Evolutionary conservation across 148 eudicot genomes (phyloP).

Genomic region (Dysphania ambrosioides): DNA sequence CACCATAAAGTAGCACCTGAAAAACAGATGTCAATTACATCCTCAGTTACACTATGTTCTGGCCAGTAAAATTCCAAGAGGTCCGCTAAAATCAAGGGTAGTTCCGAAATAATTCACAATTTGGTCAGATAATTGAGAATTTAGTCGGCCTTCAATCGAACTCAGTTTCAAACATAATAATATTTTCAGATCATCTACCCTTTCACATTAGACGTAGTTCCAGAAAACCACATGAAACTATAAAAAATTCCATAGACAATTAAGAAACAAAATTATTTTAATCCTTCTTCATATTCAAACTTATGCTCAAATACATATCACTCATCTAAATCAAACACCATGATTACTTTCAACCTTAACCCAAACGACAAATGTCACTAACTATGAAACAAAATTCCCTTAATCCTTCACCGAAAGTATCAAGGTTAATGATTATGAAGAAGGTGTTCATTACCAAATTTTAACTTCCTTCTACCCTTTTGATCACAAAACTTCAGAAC

Average conservation of each 20-base stretch:
- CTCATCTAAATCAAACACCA: background rate
- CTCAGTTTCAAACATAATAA: background rate
- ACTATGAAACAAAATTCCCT: background rate
- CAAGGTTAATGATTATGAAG: background rate
- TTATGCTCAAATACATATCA: background rate
- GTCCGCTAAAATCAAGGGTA: background rate
- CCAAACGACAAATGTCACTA: background rate
- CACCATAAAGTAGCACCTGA: slow-evolving; percentile 69
- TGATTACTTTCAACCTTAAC: background rate
- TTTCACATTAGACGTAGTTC: background rate
- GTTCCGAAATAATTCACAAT: background rate
- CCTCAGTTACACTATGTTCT: background rate
- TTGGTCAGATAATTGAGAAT: background rate
- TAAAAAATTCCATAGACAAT: background rate
- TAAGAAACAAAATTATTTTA: background rate
- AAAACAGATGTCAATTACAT: slow-evolving; percentile 5
- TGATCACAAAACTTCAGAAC: background rate
- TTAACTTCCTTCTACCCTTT: background rate
- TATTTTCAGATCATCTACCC: background rate
- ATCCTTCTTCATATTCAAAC: background rate
- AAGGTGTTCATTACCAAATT: background rate
- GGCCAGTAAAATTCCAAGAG: slow-evolving; percentile 4
- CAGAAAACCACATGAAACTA: background rate
- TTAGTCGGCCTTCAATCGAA: background rate
- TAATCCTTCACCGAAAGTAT: background rate